Evolutionary conservation across 2,329 filamentous ascomycete genomes (phyloP), one percentile per base, ranked within the genome.

Genomic region (Sporothrix luriei): DNA sequence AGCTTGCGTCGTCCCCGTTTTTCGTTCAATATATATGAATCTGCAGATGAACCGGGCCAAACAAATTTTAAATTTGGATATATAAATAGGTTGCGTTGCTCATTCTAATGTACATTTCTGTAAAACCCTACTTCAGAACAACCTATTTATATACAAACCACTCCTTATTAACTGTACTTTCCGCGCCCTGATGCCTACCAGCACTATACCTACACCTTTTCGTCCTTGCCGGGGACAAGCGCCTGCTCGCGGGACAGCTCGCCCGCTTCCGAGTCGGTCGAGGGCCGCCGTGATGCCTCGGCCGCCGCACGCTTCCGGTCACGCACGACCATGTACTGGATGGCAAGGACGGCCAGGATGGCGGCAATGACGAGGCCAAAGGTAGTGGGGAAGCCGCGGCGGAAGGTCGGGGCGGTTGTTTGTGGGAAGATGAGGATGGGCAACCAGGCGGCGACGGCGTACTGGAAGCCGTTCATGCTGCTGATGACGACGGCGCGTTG

Each of bases 371-470:
- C 64, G 4, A 68, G 52, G 2, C 64, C 69, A 29, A 70, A 62
- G 0, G 69, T 68, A 1, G 64, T 59, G 1, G 64, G 52, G 19
- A 62, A 70, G 16, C 69, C 69, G 5, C 59, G 46, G 64, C 67
- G 70, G 21, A 69, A 71, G 4, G 62, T 67, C 4, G 70, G 70
- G 16, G 70, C 61, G 19, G 33, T 65, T 61, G 67, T 69, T 64
- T 71, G 70, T 10, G 70, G 70, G 21, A 69, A 75, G 40, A 74
- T 73, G 9, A 75, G 65, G 11, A 75, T 73, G 14, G 73, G 74
- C 46, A 75, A 64, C 73, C 74, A 75, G n/a, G 74, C 74, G 11
- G 70, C 70, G 13, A 75, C 71, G 43, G 74, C 74, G 6, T 75
- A 73, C 71, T 73, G 49, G 61, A 75, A 72, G 16, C 72, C 68